Evolutionary conservation across 805 yeast genomes (phyloP).

Genomic region (Ogataea ramenticola): DNA sequence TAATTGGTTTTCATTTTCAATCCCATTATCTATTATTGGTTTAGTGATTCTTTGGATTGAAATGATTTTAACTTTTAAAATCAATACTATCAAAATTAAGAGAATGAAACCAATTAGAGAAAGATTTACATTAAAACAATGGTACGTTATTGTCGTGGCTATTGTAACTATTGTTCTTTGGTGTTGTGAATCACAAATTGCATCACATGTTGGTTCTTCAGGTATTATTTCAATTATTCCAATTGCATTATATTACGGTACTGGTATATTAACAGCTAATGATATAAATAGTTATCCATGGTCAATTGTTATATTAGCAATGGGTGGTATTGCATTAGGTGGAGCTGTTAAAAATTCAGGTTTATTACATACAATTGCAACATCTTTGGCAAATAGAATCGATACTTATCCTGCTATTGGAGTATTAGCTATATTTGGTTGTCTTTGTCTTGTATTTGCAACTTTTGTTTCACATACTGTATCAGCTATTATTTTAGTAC

Average conservation of each 20-base stretch:
- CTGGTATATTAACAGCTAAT: conserved; percentile 39
- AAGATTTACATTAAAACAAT: conserved; percentile 36
- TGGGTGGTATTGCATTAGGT: conserved; percentile 51
- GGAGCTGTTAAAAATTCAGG: conserved; percentile 42
- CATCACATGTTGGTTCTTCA: conserved; percentile 37
- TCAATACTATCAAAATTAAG: conserved; percentile 38
- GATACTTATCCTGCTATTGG: conserved; percentile 36
- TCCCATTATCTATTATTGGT: conserved; percentile 37
- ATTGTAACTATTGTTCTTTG: conserved; percentile 38
- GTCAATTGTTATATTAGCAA: conserved; percentile 46
- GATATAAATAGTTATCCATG: conserved; percentile 48
- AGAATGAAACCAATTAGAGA: conserved; percentile 40
- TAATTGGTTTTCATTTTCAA: conserved; percentile 45
- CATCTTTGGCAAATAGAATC: conserved; percentile 34
- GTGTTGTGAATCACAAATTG: conserved; percentile 38
- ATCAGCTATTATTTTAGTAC: conserved; percentile 45
- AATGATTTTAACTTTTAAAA: conserved; percentile 49
- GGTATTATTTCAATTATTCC: conserved; percentile 44
- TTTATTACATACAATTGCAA: conserved; percentile 37
- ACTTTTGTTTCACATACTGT: conserved; percentile 51
- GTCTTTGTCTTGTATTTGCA: conserved; percentile 42
- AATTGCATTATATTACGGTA: conserved; percentile 40
- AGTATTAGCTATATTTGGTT: conserved; percentile 40
- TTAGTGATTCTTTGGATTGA: conserved; percentile 36
- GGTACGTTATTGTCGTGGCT: conserved; percentile 34